These are phyloP conservation scores for Boletus coccyginus DNA, from an alignment of 768 basidiomycete genomes.

Conservation along the genomic window DNA sequence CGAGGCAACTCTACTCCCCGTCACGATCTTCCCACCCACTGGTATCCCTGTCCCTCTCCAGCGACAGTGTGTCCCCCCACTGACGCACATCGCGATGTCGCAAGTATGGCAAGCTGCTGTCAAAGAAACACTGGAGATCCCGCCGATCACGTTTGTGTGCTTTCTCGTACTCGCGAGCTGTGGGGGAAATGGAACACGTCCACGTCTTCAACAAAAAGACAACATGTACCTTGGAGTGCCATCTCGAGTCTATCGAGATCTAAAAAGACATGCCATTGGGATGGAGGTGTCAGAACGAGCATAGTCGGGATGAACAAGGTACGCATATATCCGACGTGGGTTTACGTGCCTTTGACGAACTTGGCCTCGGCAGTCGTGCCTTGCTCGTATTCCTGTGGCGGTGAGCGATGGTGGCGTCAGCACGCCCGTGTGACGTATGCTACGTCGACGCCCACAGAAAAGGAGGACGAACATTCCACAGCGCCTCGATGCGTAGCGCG, in stretches of 20 bases:
- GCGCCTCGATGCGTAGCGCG: conserved; percentile 59
- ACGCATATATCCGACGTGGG: neutral
- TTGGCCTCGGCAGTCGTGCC: conserved; percentile 68
- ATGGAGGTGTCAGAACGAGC: neutral
- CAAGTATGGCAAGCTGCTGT: conserved; percentile 72
- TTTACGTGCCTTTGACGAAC: conserved; percentile 76
- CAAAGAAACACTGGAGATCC: conserved; percentile 73
- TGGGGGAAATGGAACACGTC: neutral
- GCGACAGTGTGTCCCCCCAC: conserved; percentile 57
- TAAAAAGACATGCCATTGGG: conserved; percentile 23
- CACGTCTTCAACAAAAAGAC: neutral
- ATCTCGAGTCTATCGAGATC: conserved; percentile 88
- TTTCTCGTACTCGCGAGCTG: conserved; percentile 75
- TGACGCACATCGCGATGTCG: conserved; percentile 66
- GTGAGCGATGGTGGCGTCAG: neutral
- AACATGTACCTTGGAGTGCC: conserved; percentile 68
- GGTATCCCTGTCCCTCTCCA: conserved; percentile 6
- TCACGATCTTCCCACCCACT: neutral
- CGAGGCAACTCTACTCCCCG: neutral
- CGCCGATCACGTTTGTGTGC: conserved; percentile 39
- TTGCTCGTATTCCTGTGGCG: conserved; percentile 76
- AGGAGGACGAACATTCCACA: conserved; percentile 55
- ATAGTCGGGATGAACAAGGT: neutral
- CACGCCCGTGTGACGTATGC: too few species aligned
- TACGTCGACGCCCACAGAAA: neutral